Evolutionary conservation across 2,329 filamentous ascomycete species (phyloP).

Genomic region (Westerdykella aurantiaca): DNA sequence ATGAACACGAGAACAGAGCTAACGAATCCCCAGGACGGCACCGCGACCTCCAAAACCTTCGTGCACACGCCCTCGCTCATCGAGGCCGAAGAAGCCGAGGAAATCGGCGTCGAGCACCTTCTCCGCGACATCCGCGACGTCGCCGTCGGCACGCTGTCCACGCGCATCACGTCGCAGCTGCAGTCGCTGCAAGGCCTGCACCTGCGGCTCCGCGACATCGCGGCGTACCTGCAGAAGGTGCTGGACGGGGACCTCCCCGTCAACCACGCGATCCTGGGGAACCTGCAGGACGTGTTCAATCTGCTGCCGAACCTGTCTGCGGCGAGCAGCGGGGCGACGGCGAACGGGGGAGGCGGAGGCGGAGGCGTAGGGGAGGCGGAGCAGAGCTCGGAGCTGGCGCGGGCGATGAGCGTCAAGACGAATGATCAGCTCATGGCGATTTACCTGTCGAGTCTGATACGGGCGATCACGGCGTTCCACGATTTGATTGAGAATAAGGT

Average conservation of each 20-base stretch:
- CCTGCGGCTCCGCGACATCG: slow-evolving; percentile 89
- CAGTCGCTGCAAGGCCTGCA: slow-evolving; percentile 96
- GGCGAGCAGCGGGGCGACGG: slow-evolving; percentile 48
- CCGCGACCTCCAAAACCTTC: slow-evolving; percentile 93
- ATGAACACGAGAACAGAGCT: neutral
- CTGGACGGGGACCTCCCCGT: slow-evolving; percentile 87
- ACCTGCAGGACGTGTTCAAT: slow-evolving; percentile 99
- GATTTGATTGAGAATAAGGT: slow-evolving; percentile 99
- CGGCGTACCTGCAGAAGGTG: slow-evolving; percentile 91
- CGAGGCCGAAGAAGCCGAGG: slow-evolving; percentile 97
- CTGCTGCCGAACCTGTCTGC: slow-evolving; percentile 92
- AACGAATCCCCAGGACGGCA: slow-evolving; percentile 66
- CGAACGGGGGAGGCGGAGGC: slow-evolving; percentile 38
- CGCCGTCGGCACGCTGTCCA: slow-evolving; percentile 91
- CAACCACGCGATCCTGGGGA: slow-evolving; percentile 95
- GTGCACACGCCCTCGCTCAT: slow-evolving; percentile 98
- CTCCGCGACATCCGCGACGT: slow-evolving; percentile 97
- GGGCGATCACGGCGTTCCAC: slow-evolving; percentile 97
- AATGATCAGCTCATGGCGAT: slow-evolving; percentile 99
- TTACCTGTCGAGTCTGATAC: slow-evolving; percentile 92
- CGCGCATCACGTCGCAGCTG: slow-evolving; percentile 93
- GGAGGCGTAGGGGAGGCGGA: slow-evolving; percentile 32
- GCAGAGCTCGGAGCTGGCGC: slow-evolving; percentile 78
- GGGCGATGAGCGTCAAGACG: slow-evolving; percentile 97
- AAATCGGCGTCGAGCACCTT: slow-evolving; percentile 97